A percentile compares a stretch with the other conserved stretches of the same genome.
These are phyloP conservation scores for Xylaria flabelliformis DNA, from an alignment of 495 filamentous ascomycete species.

Conservation along the genomic window DNA sequence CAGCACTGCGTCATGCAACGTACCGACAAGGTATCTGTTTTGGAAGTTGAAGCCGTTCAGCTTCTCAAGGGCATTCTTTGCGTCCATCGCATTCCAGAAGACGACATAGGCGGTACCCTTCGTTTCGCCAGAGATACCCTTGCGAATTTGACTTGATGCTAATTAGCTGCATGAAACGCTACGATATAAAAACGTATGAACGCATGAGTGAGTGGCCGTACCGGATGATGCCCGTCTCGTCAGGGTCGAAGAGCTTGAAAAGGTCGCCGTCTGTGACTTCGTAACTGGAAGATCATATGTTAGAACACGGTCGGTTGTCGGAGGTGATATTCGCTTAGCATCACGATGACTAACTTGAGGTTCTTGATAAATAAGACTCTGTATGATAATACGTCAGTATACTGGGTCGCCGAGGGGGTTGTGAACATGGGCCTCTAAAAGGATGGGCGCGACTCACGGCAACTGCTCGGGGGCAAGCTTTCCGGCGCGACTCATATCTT, in stretches of 20 bases:
- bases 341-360: slow-evolving; percentile 37
- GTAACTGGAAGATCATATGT: slow-evolving; percentile 30
- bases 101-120: slow-evolving; percentile 99
- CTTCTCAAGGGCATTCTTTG: slow-evolving; percentile 98
- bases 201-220: slow-evolving; percentile 25
- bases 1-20: slow-evolving; percentile 41
- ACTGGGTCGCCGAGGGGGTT: not conserved
- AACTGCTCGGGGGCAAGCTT: slow-evolving; percentile 94
- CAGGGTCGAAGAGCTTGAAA: slow-evolving; percentile 46
- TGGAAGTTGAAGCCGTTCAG: slow-evolving; percentile 99
- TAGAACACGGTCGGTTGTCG: slow-evolving; percentile 3
- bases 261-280: slow-evolving; percentile 45
- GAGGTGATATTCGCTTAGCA: not conserved
- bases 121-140: slow-evolving; percentile 95
- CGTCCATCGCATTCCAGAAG: slow-evolving; percentile 99
- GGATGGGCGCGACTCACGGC: slow-evolving; percentile 61
- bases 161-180: slow-evolving; percentile 39
- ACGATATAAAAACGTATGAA: not conserved
- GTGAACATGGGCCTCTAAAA: not conserved
- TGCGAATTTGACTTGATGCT: slow-evolving; percentile 85
- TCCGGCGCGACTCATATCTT: slow-evolving; percentile 73
- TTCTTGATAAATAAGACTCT: slow-evolving; percentile 47
- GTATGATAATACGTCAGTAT: slow-evolving; percentile 32
- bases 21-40: slow-evolving; percentile 98
- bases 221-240: slow-evolving; percentile 43